Evolutionary conservation across 1,284 basidiomycete genomes (phyloP).

Genomic region (Apiotrichum gracile): DNA sequence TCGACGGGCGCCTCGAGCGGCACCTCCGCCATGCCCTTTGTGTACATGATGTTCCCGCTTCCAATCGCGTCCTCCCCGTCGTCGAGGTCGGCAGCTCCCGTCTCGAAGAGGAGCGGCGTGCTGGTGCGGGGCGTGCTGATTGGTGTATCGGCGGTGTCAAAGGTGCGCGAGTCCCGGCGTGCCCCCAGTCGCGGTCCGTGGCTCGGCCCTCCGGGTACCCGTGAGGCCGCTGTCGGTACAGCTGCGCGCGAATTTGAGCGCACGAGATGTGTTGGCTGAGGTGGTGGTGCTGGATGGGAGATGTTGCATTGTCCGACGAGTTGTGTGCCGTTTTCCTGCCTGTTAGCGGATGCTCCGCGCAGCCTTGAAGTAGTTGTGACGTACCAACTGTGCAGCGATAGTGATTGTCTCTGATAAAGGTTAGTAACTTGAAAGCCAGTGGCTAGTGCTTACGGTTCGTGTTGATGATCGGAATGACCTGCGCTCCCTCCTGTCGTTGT

Average conservation of each 20-base stretch:
- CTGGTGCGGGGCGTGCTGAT: slow-evolving; percentile 6
- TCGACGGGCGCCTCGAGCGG: slow-evolving; percentile 60
- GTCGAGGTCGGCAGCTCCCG: slow-evolving; percentile 42
- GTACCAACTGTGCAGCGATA: slow-evolving; percentile 84
- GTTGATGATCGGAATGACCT: slow-evolving; percentile 77
- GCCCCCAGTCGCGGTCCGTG: slow-evolving; percentile 5
- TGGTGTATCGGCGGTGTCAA: slow-evolving; percentile 37
- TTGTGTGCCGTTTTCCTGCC: slow-evolving; percentile 65
- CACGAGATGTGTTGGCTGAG: not conserved
- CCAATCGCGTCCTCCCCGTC: slow-evolving; percentile 50
- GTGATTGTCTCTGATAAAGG: slow-evolving; percentile 62
- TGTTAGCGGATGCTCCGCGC: not conserved
- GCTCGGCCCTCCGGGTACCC: not conserved
- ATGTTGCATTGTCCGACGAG: slow-evolving; percentile 96
- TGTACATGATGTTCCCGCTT: slow-evolving; percentile 46
- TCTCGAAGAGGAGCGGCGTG: slow-evolving; percentile 1
- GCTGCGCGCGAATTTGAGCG: not conserved
- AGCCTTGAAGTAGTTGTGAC: slow-evolving; percentile 38
- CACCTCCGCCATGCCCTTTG: slow-evolving; percentile 52
- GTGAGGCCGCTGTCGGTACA: not conserved
- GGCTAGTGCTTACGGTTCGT: slow-evolving; percentile 62
- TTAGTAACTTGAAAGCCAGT: not conserved
- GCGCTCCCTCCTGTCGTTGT: slow-evolving; percentile 23
- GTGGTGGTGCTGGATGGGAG: slow-evolving; percentile 63
- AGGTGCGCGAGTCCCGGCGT: slow-evolving; percentile 42